These are phyloP conservation scores for Graphilbum fragrans DNA, from an alignment of 2,329 filamentous ascomycete genomes.

Conservation along the genomic window DNA sequence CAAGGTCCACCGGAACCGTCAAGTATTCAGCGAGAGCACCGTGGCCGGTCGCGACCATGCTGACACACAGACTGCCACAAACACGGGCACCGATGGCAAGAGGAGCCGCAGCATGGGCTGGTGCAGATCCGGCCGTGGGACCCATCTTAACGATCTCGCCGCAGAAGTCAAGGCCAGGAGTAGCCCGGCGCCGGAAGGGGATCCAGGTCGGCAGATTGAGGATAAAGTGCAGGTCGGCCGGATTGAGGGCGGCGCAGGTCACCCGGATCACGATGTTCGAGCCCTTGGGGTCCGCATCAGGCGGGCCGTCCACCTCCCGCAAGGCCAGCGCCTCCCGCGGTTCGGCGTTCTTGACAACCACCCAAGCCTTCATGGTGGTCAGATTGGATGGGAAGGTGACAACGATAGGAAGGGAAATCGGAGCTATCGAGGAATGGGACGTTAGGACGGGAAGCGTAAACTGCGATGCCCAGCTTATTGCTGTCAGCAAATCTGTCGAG, in stretches of 20 bases:
- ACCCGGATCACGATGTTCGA: conserved; percentile 18
- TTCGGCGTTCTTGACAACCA: conserved; percentile 15
- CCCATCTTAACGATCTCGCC: conserved; percentile 20
- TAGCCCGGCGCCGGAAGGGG: conserved; percentile 18
- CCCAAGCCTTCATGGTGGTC: conserved; percentile 16
- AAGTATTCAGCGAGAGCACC: conserved; percentile 23
- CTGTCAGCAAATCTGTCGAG: too few species aligned
- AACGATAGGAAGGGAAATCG: not conserved
- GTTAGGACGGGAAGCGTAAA: too few species aligned
- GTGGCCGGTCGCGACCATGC: conserved; percentile 15
- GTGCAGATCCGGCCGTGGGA: conserved; percentile 1
- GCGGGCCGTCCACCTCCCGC: conserved; percentile 1
- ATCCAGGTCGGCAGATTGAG: conserved; percentile 16
- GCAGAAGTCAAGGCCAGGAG: conserved; percentile 21
- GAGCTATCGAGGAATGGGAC: too few species aligned
- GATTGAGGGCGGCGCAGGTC: conserved; percentile 23
- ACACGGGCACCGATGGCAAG: conserved; percentile 16
- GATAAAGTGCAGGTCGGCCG: conserved; percentile 22
- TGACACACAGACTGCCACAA: conserved; percentile 17
- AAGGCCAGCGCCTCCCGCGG: conserved; percentile 15
- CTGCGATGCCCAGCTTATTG: too few species aligned
- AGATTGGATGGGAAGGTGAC: not conserved
- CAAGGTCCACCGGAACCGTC: conserved; percentile 17
- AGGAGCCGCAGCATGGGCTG: conserved; percentile 3
- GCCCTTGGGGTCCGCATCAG: conserved; percentile 8